Evolutionary conservation across 768 basidiomycete genomes (phyloP).

Genomic region (Rhodotorula kratochvilovae): DNA sequence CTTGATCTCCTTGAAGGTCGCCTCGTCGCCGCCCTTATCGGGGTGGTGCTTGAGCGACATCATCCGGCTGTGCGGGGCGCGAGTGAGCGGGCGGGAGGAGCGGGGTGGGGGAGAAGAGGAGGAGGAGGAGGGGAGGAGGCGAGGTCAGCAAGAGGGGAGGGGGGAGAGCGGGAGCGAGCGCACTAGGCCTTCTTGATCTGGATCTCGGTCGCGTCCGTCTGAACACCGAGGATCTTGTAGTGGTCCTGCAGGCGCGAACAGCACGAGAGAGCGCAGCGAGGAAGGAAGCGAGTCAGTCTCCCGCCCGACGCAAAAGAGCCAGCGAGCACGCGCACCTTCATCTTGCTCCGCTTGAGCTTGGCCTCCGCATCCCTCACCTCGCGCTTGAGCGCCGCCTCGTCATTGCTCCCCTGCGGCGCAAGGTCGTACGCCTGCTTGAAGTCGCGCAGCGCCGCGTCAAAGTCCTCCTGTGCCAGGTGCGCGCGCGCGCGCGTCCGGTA

Average conservation of each 20-base stretch:
- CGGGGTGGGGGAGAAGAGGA: too few relatives aligned
- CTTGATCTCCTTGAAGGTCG: slow-evolving; percentile 80
- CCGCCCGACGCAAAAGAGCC: too few relatives aligned
- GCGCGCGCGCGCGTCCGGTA: slow-evolving; percentile 80
- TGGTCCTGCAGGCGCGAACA: slow-evolving; percentile 13
- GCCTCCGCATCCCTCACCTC: slow-evolving; percentile 79
- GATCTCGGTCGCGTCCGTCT: slow-evolving; percentile 30
- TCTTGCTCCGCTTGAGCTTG: slow-evolving; percentile 77
- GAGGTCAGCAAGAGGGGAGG: too few relatives aligned
- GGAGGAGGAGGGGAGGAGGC: too few relatives aligned
- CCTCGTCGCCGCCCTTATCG: slow-evolving; percentile 81
- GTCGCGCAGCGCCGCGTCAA: slow-evolving; percentile 65
- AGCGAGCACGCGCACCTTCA: slow-evolving; percentile 60
- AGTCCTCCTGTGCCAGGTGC: slow-evolving; percentile 67
- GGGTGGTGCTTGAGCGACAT: slow-evolving; percentile 41
- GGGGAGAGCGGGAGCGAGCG: too few relatives aligned
- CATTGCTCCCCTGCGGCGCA: slow-evolving; percentile 55
- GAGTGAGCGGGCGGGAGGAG: too few relatives aligned
- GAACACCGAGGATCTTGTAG: slow-evolving; percentile 49
- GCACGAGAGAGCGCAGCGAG: too few relatives aligned
- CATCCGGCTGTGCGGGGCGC: slow-evolving; percentile 50
- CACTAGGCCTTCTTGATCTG: slow-evolving; percentile 66
- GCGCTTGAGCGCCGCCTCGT: slow-evolving; percentile 58
- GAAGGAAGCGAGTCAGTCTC: slow-evolving; percentile 48
- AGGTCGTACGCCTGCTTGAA: slow-evolving; percentile 76